phyloP scores from a whole-genome alignment of 2,329 filamentous ascomycete species.

The Ascochyta clinopodiicola region DNA sequence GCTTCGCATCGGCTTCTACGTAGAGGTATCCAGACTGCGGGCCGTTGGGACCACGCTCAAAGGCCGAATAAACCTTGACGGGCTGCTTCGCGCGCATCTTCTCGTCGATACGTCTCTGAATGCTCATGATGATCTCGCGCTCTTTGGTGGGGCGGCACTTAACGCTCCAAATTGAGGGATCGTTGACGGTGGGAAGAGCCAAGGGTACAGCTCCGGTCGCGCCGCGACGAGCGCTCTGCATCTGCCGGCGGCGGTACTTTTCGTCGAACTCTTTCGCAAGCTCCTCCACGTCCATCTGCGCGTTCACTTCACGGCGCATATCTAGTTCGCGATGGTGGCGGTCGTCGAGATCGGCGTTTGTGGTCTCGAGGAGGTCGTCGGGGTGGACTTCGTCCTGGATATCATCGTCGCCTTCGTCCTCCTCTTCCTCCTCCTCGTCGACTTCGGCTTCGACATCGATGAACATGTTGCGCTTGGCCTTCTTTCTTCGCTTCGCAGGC shows the following conservation, averaged over 20 bases:
- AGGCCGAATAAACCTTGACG: slow-evolving; percentile 84
- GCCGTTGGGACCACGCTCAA: slow-evolving; percentile 76
- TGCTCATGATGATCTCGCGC: slow-evolving; percentile 83
- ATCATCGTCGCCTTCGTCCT: slow-evolving; percentile 80
- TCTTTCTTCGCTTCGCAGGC: slow-evolving; percentile 79
- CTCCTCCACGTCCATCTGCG: slow-evolving; percentile 90
- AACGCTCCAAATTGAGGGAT: slow-evolving; percentile 94
- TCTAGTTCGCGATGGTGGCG: slow-evolving; percentile 93
- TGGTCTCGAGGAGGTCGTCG: slow-evolving; percentile 82
- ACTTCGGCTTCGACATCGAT: slow-evolving; percentile 98
- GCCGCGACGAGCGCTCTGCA: slow-evolving; percentile 40
- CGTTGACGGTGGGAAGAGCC: slow-evolving; percentile 89
- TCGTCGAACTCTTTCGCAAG: slow-evolving; percentile 82
- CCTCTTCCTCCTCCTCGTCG: slow-evolving; percentile 84
- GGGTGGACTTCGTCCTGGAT: slow-evolving; percentile 90
- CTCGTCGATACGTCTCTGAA: slow-evolving; percentile 89
- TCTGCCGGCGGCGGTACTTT: slow-evolving; percentile 77
- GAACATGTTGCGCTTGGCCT: slow-evolving; percentile 80
- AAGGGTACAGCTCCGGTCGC: slow-evolving; percentile 54
- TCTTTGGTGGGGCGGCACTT: slow-evolving; percentile 96
- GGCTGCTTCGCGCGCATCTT: slow-evolving; percentile 78
- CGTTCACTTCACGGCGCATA: slow-evolving; percentile 84
- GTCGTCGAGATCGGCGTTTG: slow-evolving; percentile 83
- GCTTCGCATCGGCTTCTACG: slow-evolving; percentile 86
- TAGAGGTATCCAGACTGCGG: slow-evolving; percentile 96